These are phyloP conservation scores for Lantana camara DNA, from an alignment of 257 asterid species.

Conservation along the genomic window DNA sequence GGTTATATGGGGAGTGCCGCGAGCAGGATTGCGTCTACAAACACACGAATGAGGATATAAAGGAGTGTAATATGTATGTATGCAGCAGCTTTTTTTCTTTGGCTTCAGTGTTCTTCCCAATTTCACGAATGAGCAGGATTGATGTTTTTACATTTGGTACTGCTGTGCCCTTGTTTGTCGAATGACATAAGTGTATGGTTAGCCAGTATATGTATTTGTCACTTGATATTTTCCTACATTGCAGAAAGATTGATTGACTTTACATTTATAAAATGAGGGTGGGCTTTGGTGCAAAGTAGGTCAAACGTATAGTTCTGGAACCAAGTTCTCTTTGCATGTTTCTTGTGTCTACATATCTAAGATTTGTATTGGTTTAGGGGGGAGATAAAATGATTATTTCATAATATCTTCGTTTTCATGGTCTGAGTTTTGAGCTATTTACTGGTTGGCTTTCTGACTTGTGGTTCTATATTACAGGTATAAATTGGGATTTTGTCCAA, in stretches of 20 bases:
- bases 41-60: constrained; percentile 92
- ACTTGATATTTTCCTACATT: background rate
- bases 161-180: background rate
- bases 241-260: background rate
- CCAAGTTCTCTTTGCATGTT: background rate
- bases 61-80: constrained; percentile 89
- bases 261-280: background rate
- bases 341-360: constrained; percentile 15
- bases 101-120: background rate
- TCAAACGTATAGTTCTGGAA: background rate
- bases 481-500: constrained; percentile 96
- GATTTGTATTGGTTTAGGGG: background rate
- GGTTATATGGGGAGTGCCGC: constrained; percentile 83
- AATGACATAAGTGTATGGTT: background rate
- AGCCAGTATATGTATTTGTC: background rate
- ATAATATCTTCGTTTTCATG: constrained; percentile 9
- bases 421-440: background rate
- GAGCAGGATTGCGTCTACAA: constrained; percentile 96
- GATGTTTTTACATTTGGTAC: constrained; percentile 7
- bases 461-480: constrained; percentile 58
- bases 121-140: background rate
- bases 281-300: constrained; percentile 3
- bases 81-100: no score
- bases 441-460: constrained; percentile 18
- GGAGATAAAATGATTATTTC: background rate